phyloP scores from a whole-genome alignment of 2,329 filamentous ascomycete genomes.

The Neophaeococcomyces aloes region DNA sequence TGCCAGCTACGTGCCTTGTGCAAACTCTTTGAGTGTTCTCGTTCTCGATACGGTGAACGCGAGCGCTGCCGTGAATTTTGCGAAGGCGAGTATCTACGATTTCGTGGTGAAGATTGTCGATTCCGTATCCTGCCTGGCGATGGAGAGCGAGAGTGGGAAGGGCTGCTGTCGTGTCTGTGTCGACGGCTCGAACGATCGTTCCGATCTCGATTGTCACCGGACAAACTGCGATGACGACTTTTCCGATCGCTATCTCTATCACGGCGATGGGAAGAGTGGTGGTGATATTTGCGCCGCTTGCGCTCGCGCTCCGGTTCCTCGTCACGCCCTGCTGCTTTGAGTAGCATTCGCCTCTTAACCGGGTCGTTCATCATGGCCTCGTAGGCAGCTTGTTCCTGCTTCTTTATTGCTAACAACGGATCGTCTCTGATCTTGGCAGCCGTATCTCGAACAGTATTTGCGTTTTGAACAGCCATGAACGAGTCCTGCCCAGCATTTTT shows the following conservation, averaged over 20 bases:
- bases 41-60: slow-evolving; percentile 10
- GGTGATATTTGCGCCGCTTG: slow-evolving; percentile 40
- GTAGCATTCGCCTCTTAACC: slow-evolving; percentile 36
- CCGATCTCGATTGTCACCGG: slow-evolving; percentile 9
- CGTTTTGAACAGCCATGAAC: slow-evolving; percentile 55
- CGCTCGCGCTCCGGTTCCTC: slow-evolving; percentile 27
- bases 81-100: slow-evolving; percentile 11
- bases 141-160: slow-evolving; percentile 28
- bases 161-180: slow-evolving; percentile 35
- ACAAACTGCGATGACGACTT: slow-evolving; percentile 11
- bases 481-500: slow-evolving; percentile 58
- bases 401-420: slow-evolving; percentile 85
- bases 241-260: slow-evolving; percentile 9
- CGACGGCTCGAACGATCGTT: slow-evolving; percentile 18
- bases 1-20: slow-evolving; percentile 8
- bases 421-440: slow-evolving; percentile 82
- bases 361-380: slow-evolving; percentile 43
- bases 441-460: slow-evolving; percentile 67
- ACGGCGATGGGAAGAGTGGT: slow-evolving; percentile 22
- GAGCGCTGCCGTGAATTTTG: slow-evolving; percentile 7
- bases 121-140: slow-evolving; percentile 18
- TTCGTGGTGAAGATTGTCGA: slow-evolving; percentile 4
- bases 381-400: slow-evolving; percentile 73
- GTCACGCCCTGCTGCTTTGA: slow-evolving; percentile 40
- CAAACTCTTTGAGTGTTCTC: not conserved